Evolutionary conservation across 2,329 filamentous ascomycete species (phyloP).

Genomic region (Neofusicoccum kwambonambiense): DNA sequence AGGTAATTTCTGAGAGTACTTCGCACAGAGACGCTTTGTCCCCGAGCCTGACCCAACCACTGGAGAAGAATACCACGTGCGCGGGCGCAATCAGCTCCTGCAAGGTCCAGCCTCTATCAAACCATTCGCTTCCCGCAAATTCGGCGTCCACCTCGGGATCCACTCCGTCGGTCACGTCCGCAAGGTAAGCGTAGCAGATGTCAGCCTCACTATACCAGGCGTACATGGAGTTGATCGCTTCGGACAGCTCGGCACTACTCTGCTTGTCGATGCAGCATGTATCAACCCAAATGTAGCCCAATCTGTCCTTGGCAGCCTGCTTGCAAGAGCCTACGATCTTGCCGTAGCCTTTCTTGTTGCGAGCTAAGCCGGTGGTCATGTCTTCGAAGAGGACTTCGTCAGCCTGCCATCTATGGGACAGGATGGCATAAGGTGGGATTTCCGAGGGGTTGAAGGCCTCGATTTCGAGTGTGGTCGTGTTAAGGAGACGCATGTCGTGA

Average conservation of each 20-base stretch:
- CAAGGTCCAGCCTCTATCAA: constrained; percentile 17
- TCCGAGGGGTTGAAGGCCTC: no score
- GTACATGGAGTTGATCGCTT: constrained; percentile 25
- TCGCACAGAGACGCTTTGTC: neutral
- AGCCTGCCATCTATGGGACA: constrained; percentile 16
- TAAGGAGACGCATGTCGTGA: no score
- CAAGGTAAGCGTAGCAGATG: constrained; percentile 21
- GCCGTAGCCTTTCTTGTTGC: neutral
- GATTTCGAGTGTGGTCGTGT: no score
- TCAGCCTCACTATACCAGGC: constrained; percentile 22
- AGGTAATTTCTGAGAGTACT: neutral
- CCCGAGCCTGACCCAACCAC: neutral
- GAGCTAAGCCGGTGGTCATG: neutral
- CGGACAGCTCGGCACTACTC: constrained; percentile 22
- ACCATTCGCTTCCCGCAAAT: constrained; percentile 10
- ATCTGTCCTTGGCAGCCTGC: constrained; percentile 20
- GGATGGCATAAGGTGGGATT: constrained; percentile 9
- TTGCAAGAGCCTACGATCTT: constrained; percentile 13
- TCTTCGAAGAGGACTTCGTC: constrained; percentile 17
- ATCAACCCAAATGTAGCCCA: constrained; percentile 27
- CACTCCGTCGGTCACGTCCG: constrained; percentile 15
- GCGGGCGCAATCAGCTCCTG: constrained; percentile 19
- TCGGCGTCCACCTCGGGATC: no score
- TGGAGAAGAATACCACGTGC: constrained; percentile 10
- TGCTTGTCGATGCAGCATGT: constrained; percentile 23